Evolutionary conservation across 352 stramenopile genomes (phyloP).

Genomic region (Pythium vanterpoolii): DNA sequence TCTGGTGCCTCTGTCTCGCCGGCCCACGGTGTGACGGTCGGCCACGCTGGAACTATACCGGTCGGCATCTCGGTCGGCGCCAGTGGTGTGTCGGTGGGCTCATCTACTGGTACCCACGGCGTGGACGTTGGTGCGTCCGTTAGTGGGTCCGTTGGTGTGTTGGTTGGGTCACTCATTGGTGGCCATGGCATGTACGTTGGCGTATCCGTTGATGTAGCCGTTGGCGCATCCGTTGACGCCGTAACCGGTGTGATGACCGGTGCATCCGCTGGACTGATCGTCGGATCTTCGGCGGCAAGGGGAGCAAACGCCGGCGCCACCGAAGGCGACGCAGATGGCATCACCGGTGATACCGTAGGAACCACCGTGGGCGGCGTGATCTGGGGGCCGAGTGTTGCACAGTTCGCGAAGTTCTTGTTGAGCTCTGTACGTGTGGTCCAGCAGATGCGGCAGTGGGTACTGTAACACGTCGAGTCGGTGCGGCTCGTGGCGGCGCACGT

Average conservation of each 20-base stretch:
- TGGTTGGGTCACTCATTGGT: neutral
- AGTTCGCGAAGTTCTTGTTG: slow-evolving; percentile 11
- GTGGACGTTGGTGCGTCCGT: neutral
- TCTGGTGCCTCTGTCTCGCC: neutral
- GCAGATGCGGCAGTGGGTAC: slow-evolving; percentile 8
- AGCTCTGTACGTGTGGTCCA: slow-evolving; percentile 4
- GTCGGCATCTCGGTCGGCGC: neutral
- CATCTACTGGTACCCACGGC: neutral
- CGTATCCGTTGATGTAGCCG: neutral
- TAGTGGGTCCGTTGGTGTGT: neutral
- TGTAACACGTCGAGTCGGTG: slow-evolving; percentile 14
- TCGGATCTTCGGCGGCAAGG: neutral
- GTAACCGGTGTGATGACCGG: neutral
- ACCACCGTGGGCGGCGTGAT: neutral
- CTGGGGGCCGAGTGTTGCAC: neutral
- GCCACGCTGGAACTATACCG: neutral
- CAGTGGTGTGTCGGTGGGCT: neutral
- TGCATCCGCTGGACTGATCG: neutral
- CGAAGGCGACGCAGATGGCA: neutral
- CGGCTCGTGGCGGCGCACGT: slow-evolving; percentile 4
- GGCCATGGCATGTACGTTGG: slow-evolving; percentile 1
- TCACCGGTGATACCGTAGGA: neutral
- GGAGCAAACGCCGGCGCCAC: neutral
- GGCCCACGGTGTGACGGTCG: neutral
- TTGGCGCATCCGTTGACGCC: neutral